Percentiles rank a stretch among this genome's conserved stretches.
These are phyloP conservation scores for Thielaviopsis populi DNA, from an alignment of 2,329 filamentous ascomycete genomes.

Conservation along the genomic window DNA sequence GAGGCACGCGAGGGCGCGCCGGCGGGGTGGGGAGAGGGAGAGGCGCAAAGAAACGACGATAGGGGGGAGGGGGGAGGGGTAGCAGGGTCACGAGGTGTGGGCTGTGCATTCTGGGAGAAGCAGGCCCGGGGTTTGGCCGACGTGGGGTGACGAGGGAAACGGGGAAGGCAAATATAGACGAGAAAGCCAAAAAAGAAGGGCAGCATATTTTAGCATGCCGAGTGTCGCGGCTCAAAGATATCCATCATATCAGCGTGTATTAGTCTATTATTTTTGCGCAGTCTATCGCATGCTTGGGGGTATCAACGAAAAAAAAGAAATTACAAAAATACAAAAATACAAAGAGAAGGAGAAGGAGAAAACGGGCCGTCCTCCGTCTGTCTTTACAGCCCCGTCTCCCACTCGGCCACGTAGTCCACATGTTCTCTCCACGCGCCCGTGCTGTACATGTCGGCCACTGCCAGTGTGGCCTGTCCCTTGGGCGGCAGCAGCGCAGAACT, in stretches of 20 bases:
- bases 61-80: no score
- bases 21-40: conserved; percentile 23
- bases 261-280: not conserved
- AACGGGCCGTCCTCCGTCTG: not conserved
- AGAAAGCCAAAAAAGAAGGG: not conserved
- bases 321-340: not conserved
- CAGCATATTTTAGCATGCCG: not conserved
- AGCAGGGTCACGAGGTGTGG: no score
- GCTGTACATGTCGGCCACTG: conserved; percentile 20
- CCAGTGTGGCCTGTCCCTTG: not conserved
- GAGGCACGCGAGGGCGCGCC: conserved; percentile 26
- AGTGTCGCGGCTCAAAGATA: not conserved
- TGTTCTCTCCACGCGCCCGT: conserved; percentile 28
- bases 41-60: conserved; percentile 24
- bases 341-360: not conserved
- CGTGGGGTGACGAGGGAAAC: not conserved
- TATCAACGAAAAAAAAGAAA: not conserved
- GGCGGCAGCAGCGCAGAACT: not conserved
- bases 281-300: not conserved
- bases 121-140: not conserved
- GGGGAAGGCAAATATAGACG: not conserved
- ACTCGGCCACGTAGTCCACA: conserved; percentile 28
- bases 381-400: conserved; percentile 25
- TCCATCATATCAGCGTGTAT: not conserved
- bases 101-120: conserved; percentile 11